Evolutionary conservation across 2,329 filamentous ascomycete genomes (phyloP).

Genomic region (Trichoderma breve): DNA sequence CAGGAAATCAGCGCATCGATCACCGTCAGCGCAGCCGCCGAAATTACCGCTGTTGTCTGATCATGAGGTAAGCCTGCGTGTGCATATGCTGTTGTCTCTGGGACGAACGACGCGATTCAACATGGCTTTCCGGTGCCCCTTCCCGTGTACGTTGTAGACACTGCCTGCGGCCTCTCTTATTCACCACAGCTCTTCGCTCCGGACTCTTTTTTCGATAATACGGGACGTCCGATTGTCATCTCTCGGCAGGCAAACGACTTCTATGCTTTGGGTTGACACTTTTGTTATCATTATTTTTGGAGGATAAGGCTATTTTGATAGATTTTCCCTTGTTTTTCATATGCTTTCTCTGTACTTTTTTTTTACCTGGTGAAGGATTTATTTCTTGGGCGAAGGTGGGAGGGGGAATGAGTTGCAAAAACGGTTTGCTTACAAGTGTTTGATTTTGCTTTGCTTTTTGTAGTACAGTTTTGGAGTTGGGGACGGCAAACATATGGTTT

Average conservation of each 20-base stretch:
- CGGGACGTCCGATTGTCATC: not conserved
- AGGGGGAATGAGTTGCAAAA: conserved; percentile 1
- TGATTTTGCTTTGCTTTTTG: not conserved
- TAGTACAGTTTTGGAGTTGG: conserved; percentile 13
- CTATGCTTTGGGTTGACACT: not conserved
- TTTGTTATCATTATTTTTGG: not conserved
- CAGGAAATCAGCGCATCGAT: not conserved
- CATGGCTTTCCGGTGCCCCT: not conserved
- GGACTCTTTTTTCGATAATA: not conserved
- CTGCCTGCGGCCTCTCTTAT: not conserved
- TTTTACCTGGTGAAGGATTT: not conserved
- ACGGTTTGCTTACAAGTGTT: conserved; percentile 3
- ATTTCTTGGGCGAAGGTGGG: not conserved
- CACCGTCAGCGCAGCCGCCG: not conserved
- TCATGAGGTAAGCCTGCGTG: not conserved
- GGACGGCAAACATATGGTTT: not conserved
- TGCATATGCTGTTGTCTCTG: not conserved
- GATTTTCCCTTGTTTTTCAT: not conserved
- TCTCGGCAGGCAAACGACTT: not conserved
- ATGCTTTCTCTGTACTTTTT: not conserved
- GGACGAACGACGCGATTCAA: not conserved
- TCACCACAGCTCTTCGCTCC: not conserved
- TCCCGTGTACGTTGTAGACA: not conserved
- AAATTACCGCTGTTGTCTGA: not conserved
- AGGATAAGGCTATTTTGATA: not conserved